A percentile compares a stretch with the other conserved stretches of the same genome.
These are phyloP conservation scores for Fusarium fujikuroi DNA, from an alignment of 2,329 filamentous ascomycete species.

Conservation along the genomic window DNA sequence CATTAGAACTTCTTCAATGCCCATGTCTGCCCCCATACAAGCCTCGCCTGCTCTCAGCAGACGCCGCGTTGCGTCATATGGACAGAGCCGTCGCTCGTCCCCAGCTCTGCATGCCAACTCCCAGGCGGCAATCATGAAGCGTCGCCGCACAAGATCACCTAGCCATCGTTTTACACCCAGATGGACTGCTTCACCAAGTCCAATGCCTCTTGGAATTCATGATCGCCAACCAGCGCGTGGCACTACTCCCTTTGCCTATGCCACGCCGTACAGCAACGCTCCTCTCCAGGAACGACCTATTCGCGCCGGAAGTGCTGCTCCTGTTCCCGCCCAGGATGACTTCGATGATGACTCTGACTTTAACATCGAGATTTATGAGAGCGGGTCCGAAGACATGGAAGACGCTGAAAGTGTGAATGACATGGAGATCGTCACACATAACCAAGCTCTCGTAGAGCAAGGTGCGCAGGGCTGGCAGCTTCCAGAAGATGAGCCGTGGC, in stretches of 20 bases:
- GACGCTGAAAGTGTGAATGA: conserved; percentile 42
- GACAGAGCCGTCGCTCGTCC: conserved; percentile 48
- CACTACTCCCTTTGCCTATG: conserved; percentile 75
- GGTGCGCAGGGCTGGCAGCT: conserved; percentile 47
- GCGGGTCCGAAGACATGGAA: conserved; percentile 49
- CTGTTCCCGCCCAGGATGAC: conserved; percentile 45
- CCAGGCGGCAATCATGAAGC: conserved; percentile 54
- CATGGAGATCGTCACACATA: conserved; percentile 45
- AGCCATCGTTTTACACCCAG: conserved; percentile 66
- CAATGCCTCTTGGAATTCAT: conserved; percentile 50
- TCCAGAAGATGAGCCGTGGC: conserved; percentile 67
- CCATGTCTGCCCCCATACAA: conserved; percentile 53
- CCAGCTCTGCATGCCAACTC: conserved; percentile 43
- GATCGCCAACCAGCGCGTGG: conserved; percentile 52
- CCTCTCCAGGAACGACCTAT: conserved; percentile 56
- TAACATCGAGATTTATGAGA: conserved; percentile 52
- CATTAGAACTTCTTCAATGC: conserved; percentile 65
- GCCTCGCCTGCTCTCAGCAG: conserved; percentile 54
- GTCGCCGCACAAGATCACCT: conserved; percentile 69
- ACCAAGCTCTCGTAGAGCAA: conserved; percentile 28
- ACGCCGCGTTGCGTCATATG: conserved; percentile 60
- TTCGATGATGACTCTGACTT: conserved; percentile 53
- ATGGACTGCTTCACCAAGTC: conserved; percentile 62
- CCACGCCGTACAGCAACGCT: conserved; percentile 77
- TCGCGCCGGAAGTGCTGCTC: conserved; percentile 46